These are phyloP conservation scores for Rhamnella rubrinervis DNA, from an alignment of 331 rosid species.

Conservation along the genomic window DNA sequence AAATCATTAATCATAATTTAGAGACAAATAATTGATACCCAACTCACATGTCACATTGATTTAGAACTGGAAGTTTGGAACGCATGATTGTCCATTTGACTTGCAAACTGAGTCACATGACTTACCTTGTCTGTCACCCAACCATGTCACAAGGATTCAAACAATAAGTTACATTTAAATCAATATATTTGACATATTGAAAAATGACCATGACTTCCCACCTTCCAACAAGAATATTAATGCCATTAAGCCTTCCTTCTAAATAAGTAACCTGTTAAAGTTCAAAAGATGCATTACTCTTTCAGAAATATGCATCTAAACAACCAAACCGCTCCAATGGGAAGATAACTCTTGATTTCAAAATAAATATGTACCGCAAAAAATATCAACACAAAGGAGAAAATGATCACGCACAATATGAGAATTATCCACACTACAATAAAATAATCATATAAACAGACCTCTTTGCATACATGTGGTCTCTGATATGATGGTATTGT, in stretches of 20 bases:
- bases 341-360: not conserved
- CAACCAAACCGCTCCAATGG: not conserved
- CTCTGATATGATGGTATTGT: no score
- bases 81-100: constrained; percentile 80
- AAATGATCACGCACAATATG: no score
- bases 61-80: constrained; percentile 78
- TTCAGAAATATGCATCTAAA: not conserved
- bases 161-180: constrained; percentile 28
- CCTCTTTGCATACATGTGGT: no score
- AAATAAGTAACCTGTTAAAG: constrained; percentile 44
- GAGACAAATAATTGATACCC: constrained; percentile 1
- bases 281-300: constrained; percentile 8
- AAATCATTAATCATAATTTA: no score
- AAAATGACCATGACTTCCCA: constrained; percentile 28
- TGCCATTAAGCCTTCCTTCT: constrained; percentile 77
- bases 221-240: constrained; percentile 85
- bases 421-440: no score
- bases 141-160: constrained; percentile 26
- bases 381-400: no score
- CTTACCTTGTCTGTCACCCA: constrained; percentile 72
- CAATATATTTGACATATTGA: constrained; percentile 1
- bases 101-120: constrained; percentile 86
- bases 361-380: no score
- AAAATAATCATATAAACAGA: no score
- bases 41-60: constrained; percentile 87